Evolutionary conservation across 305 asterid genomes (phyloP).

Genomic region (Fraxinus sp.): DNA sequence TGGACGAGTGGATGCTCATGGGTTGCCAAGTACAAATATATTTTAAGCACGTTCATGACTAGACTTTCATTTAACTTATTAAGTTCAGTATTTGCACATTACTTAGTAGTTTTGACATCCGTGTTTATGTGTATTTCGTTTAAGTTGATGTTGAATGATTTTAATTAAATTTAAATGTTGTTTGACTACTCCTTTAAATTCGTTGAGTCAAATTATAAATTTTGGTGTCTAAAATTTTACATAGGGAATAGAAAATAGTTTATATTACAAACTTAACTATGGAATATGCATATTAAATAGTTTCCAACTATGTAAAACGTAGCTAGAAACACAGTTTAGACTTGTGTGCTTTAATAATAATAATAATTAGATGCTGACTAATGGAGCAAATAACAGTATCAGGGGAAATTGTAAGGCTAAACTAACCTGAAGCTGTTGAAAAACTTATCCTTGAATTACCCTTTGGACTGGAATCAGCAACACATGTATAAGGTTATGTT

Average conservation of each 20-base stretch:
- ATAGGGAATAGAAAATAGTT: conserved; percentile 10
- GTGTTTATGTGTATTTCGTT: not conserved
- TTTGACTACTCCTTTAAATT: not conserved
- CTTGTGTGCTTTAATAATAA: not conserved
- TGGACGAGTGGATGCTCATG: not conserved
- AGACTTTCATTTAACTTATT: not conserved
- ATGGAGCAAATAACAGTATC: not conserved
- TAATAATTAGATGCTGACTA: not conserved
- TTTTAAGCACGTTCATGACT: not conserved
- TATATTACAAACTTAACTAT: not conserved
- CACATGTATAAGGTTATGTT: not conserved
- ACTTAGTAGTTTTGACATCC: not conserved
- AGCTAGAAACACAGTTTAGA: conserved; percentile 5
- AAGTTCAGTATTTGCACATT: not conserved
- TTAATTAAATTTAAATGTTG: not conserved
- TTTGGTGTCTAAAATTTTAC: not conserved
- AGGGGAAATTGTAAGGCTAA: not conserved
- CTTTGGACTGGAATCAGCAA: conserved; percentile 43
- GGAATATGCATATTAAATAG: not conserved
- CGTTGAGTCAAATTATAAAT: not conserved
- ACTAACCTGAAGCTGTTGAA: conserved; percentile 76
- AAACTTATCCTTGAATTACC: conserved; percentile 41
- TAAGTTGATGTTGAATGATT: not conserved
- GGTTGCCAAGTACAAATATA: not conserved
- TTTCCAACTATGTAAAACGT: not conserved